Base-by-base conservation (phyloP, 768 basidiomycete genomes). In the Phylloporus sp. region DNA sequence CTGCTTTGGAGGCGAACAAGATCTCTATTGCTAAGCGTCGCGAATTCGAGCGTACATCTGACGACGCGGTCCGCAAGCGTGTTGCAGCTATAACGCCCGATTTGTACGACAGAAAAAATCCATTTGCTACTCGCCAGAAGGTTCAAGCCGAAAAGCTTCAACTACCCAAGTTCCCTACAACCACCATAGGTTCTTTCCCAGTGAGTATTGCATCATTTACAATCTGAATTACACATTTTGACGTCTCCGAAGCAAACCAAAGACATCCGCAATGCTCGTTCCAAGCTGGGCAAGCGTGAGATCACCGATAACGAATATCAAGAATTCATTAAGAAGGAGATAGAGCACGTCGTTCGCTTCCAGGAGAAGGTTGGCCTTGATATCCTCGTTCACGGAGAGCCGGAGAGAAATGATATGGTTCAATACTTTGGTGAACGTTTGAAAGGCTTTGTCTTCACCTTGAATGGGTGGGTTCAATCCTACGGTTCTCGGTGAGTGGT, bases 391-490 rank as follows among this genome's bases (percentile, higher is more conserved):
- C 97, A 99, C 73, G 97, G 97, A 66, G 97, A 99, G 73, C 90
- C 95, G 48, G 95, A 99, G 79, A 85, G 95, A 65, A 97, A 97
- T 71, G 95, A 97, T 81, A 98, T 98, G 95, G 95, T 97, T 57
- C 95, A 98, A 76, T 99, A 99, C 84, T 99, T 98, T 62, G 97
- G 97, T 59, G 97, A 99, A 73, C 89, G 85, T 68, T 79, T 99
- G 57, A 76, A 81, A 45, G 97, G 97, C 59, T 97, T 99, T 68
- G 91, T 90, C 72, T 99, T 99, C 77, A 98, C 97, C 56, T 91
- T 95, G 75, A 93, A 97, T 60, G 97, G 83, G 45, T 99, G 97
- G 97, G 97, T 99, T 32, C 97, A 99, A 77, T 94, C 91, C 71
- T 99, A 99, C 74, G 97, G 97, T 55, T 97, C 95, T 64, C 94